Base-by-base conservation (phyloP, 441 rosid genomes). In the Gossypium schwendimanii region DNA sequence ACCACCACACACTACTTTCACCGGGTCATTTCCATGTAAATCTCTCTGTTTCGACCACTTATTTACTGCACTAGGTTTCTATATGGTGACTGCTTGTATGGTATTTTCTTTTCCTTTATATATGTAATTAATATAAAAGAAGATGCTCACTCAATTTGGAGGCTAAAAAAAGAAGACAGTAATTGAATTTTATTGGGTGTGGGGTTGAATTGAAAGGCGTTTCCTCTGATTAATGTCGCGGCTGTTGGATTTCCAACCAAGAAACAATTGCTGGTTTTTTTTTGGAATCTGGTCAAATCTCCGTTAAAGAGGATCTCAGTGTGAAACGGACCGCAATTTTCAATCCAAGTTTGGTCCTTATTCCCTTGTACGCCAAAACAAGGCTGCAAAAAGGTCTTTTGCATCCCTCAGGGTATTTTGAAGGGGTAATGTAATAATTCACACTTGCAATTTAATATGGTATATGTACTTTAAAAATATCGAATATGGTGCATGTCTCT, bases 211-310 rank as follows among this genome's bases (percentile, higher is more conserved):
- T 36, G 21, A 45, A 23, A 47, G 9, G n/a, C 3, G 8, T 15
- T 7, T 66, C 14, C 14, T 57, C 11, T 6, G 28, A 53, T 73
- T 62, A 33, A 63, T 63, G 62, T 68, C 20, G 26, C 1, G 58
- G 74, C 31, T 36, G 15, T 8, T 57, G 36, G 62, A 15, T 63
- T 70, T 50, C 50, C 52, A 55, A 49, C 71, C 17, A 36, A 55
- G 33, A 41, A 69, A 31, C 60, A 14, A 69, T 68, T 75, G 57
- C 23, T 4, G 31, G 1, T 0, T 2, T 4, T 71, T 28, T 14
- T 41, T 44, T 17, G 9, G 47, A 31, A 45, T 66, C 53, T 62
- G 79, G 84, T 81, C 79, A 77, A 77, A 69, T 21, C 41, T 50
- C 17, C 73, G 73, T 70, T 78, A 15, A 15, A 33, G 23, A 45